Conservation (phyloP, 805 yeast species). For the Alloascoidea africana region DNA sequence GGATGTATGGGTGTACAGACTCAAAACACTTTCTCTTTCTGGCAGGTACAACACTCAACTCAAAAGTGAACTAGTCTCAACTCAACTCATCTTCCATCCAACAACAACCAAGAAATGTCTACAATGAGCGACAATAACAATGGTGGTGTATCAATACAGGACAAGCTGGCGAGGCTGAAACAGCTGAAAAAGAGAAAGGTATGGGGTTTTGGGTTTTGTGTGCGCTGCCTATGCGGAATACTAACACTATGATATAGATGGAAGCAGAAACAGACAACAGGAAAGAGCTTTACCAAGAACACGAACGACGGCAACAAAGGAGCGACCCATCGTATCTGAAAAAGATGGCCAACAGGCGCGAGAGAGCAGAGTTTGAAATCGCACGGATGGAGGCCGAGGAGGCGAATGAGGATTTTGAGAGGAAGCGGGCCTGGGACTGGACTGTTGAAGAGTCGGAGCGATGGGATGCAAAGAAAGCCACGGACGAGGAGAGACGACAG, state of each 20-base stretch:
- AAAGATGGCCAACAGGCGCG: slow-evolving; percentile 18
- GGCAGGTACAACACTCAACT: too few relatives aligned
- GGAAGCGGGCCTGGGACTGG: slow-evolving; percentile 34
- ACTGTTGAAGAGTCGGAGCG: slow-evolving; percentile 49
- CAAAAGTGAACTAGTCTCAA: too few relatives aligned
- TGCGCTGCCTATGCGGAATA: background rate
- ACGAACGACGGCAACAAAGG: slow-evolving; percentile 13
- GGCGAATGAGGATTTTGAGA: slow-evolving; percentile 24
- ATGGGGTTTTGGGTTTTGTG: background rate
- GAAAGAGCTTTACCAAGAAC: slow-evolving; percentile 22
- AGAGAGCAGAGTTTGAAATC: slow-evolving; percentile 22
- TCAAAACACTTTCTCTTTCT: too few relatives aligned
- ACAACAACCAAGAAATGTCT: background rate
- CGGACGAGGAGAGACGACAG: slow-evolving; percentile 14
- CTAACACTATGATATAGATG: slow-evolving; percentile 3
- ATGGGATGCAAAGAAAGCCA: slow-evolving; percentile 34
- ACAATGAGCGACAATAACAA: background rate
- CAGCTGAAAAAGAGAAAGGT: slow-evolving; percentile 15
- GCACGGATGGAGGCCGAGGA: slow-evolving; percentile 21
- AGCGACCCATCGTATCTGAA: slow-evolving; percentile 14
- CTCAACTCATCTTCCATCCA: background rate
- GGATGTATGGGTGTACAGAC: too few relatives aligned
- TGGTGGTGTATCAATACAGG: slow-evolving; percentile 5
- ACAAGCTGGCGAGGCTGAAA: slow-evolving; percentile 14
- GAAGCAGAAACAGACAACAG: slow-evolving; percentile 19